Base-by-base conservation (phyloP, 148 eudicot genomes). In the Chenopodium formosanum region DNA sequence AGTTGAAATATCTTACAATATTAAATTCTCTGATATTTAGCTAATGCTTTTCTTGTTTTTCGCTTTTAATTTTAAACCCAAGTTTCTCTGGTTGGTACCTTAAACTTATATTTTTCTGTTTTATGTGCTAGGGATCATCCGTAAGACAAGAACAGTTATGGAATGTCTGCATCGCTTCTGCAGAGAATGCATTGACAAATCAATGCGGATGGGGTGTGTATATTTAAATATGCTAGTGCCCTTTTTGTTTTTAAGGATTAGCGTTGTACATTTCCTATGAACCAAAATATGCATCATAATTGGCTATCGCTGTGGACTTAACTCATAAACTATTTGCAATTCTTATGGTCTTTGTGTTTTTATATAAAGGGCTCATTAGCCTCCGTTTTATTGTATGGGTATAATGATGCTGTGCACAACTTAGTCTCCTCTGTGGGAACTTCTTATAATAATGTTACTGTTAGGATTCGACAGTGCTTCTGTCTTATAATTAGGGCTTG, bases 141-240 rank as follows among this genome's bases (percentile, higher is more conserved):
- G 92, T 87, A 97, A 97, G 86, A 97, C 99, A 37, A 86, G 99
- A 89, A 92, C 97, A 12, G 98, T 97, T 29, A 97, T 97, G 99
- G 99, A 90, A 83, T 97, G 99, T 82, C 86, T 97, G 82, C 99
- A 97, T 85, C 97, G 99, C 53, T 97, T 97, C 86, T 97, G 99
- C 87, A 88, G 98, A 84, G 98, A 97, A 77, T 97, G 99, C 88
- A 97, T 97, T 70, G 99, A 97, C 91, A 97, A 97, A 86, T 94
- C 99, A 44, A 97, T 97, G 99, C 93, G 99, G 76, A 79, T 97
- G 83, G 99, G 99, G 99, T 37, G 44, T 37, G 44, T 97, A 92
- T 83, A 9, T 76, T 22, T 46, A 47, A 52, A 53, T 75, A 63
- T 23, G 46, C 63, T 47, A 71, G 11, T 53, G 12, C 65, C 80